Conservation (phyloP, 2,329 filamentous ascomycete genomes). For the Aureobasidium mangrovei region DNA sequence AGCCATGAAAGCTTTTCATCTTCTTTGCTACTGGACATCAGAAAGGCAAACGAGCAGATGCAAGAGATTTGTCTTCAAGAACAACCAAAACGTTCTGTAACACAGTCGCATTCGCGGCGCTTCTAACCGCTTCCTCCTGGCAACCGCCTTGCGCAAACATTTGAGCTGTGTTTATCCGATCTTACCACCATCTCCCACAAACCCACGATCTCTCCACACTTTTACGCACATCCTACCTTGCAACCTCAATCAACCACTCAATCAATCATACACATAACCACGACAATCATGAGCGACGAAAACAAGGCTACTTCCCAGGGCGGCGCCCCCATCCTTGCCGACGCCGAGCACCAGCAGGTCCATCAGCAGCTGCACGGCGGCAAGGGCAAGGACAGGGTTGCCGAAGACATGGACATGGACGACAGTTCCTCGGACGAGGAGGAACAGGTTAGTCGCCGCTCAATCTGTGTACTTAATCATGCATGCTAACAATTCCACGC, state of each 20-base stretch:
- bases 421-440: constrained; percentile 60
- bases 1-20: no score
- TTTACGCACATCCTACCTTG: neutral
- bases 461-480: constrained; percentile 5
- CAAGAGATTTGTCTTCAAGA: no score
- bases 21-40: no score
- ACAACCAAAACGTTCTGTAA: neutral
- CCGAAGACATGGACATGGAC: constrained; percentile 59
- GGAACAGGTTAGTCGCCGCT: constrained; percentile 32
- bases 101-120: neutral
- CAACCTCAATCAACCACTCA: neutral
- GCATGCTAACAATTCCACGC: neutral
- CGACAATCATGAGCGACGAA: constrained; percentile 21
- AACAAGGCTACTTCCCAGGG: constrained; percentile 20
- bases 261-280: constrained; percentile 1
- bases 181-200: neutral
- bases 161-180: neutral
- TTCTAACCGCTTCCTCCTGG: neutral
- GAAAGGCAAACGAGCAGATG: no score
- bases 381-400: constrained; percentile 71
- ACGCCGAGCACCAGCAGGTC: constrained; percentile 18
- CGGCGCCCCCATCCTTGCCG: constrained; percentile 16
- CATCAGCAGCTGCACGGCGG: constrained; percentile 48
- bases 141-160: constrained; percentile 12
- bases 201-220: neutral